Evolutionary conservation across 257 asterid species (phyloP), one percentile per base, ranked within the genome.

Genomic region (Euphrasia confusa): DNA sequence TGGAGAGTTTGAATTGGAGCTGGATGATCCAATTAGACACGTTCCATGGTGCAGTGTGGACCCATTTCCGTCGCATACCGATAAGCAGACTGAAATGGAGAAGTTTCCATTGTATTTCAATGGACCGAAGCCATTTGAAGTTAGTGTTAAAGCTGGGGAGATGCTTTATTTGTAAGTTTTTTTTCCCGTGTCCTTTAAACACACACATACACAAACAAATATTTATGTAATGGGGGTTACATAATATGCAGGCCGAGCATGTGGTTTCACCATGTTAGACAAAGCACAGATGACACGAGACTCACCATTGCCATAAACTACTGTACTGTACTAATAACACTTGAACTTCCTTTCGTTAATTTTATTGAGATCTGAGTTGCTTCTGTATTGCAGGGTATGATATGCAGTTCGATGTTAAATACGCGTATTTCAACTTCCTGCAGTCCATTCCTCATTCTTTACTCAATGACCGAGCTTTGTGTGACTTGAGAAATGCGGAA

Each of bases 201-300:
- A 35, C 40, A 35, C 2, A 21, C 24, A 21, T 1, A 21, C 24
- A 21, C 24, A 21, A 0, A 0, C 24, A 21, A 10, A 35, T 60
- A 61, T 58, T 21, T 10, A 45, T 17, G 15, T 12, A 45, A 45
- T 45, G 52, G 5, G 9, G 30, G 32, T 7, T 27, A 58, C 53
- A 66, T 44, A 33, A 18, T 72, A 27, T 78, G 82, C 89, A 92
- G 96, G 93, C 98, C 99, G 3, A 89, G 96, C 79, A 89, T 86
- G 97, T 92, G 99, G 97, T 92, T 84, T 75, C 97, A 89, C 72
- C 93, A 92, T 61, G 97, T 89, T 66, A 76, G 77, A 62, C 99
- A 89, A 79, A 75, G 69, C 71, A 80, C 82, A 15, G 96, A 87
- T 63, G 79, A 78, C 2, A 63, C 79, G 15, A 86, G 88, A 65